Evolutionary conservation across 495 filamentous ascomycete genomes (phyloP), one percentile per base, ranked within the genome.

Genomic region (Aspergillus sclerotioniger): DNA sequence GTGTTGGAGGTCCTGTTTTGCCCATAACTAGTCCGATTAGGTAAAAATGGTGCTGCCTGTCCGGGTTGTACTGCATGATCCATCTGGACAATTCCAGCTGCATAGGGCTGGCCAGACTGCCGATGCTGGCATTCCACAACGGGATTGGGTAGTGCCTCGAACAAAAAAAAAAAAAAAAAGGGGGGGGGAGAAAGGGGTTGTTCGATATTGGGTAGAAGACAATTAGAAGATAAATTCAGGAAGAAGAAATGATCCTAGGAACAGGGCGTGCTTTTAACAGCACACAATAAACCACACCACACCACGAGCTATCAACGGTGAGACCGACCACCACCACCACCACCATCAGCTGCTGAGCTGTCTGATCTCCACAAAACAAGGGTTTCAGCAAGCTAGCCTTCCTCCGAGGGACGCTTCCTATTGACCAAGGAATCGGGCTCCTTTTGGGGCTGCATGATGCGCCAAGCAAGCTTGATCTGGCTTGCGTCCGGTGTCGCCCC

Each of bases 391-490:
- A 49, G 19, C 28, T 21, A 47, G 9, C 17, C 4, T 12, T 13
- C 20, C 44, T 8, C 44, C 51, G 19, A 53, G 25, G 33, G n/a
- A 17, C 20, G 1, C 32, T 41, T 53, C 17, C 39, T 43, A 44
- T 43, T 53, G 51, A 53, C 21, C 9, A 13, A 50, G 25, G 17
- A 16, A 17, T 39, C 46, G 54, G 16, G 45, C 12, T 15, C n/a
- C 17, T 19, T 21, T 21, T 29, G 13, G 41, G 44, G 19, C 44
- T 51, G 45, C 46, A 50, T 16, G 45, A 50, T 39, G 45, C 35
- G 54, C 54, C 54, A 57, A 57, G 54, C 54, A 57, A 51, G 46
- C 54, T 57, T 57, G 54, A 33, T 31, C 54, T 37, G 33, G 54
- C 25, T 39, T 29, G 39, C 41, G 25, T 21, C 47, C 47, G 25